Evolutionary conservation across 2,329 filamentous ascomycete genomes (phyloP).

Genomic region (Beauveria caledonica): DNA sequence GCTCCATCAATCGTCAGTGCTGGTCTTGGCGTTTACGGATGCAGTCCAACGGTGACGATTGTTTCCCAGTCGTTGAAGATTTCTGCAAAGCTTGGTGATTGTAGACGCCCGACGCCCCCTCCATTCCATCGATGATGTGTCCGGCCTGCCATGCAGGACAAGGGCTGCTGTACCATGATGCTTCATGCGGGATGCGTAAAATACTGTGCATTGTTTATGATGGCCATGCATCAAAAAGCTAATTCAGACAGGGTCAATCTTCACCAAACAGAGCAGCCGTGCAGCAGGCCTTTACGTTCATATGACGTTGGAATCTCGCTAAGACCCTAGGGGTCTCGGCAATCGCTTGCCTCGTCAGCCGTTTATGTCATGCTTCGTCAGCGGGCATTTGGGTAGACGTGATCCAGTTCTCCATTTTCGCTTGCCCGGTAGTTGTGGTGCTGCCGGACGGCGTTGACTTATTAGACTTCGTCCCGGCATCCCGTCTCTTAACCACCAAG

Average conservation of each 20-base stretch:
- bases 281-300: too few relatives aligned
- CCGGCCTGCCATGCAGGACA: too few relatives aligned
- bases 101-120: too few relatives aligned
- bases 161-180: too few relatives aligned
- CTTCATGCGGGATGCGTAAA: too few relatives aligned
- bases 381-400: slow-evolving; percentile 61
- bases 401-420: slow-evolving; percentile 74
- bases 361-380: slow-evolving; percentile 15
- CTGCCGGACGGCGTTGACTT: slow-evolving; percentile 23
- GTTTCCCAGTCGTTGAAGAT: too few relatives aligned
- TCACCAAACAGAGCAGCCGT: too few relatives aligned
- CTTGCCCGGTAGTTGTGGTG: slow-evolving; percentile 22
- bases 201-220: too few relatives aligned
- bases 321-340: neutral
- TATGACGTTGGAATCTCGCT: neutral
- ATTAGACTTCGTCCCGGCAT: slow-evolving; percentile 45
- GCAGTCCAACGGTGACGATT: neutral
- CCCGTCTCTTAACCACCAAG: slow-evolving; percentile 75
- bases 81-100: too few relatives aligned
- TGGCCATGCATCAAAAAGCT: too few relatives aligned
- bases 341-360: slow-evolving; percentile 11
- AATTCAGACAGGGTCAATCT: too few relatives aligned
- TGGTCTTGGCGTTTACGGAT: neutral
- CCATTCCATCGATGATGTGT: too few relatives aligned
- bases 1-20: neutral